Base-by-base conservation (phyloP, 352 stramenopile genomes). In the Aphanomyces invadans region DNA sequence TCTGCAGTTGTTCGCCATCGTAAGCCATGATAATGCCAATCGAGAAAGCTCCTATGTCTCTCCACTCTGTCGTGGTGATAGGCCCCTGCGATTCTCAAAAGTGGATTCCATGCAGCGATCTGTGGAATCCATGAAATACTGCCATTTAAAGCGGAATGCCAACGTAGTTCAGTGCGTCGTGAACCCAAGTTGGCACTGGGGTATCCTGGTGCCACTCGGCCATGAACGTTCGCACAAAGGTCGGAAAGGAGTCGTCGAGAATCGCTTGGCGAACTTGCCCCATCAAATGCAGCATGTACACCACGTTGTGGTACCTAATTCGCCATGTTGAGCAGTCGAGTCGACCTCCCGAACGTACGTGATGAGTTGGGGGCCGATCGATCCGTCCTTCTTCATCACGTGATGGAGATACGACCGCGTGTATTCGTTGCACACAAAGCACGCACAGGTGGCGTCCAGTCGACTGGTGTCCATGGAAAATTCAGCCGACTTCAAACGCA, bases 271-370 rank as follows among this genome's bases (percentile, higher is more conserved):
- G 74, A 62, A 93, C 74, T 45, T 70, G 56, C 23, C 77, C 75
- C 81, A 92, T 90, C 48, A 95, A 80, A 55, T 79, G 71, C 12
- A 93, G 73, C 78, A 95, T 89, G 74, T 92, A 92, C 52, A 82
- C 80, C 23, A 95, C 75, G 62, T 95, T 95, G 74, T 95, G 86
- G 36, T 68, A 68, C 33, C 55, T 64, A 51, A 42, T 42, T 42
- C 36, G 7, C 36, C 36, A 42, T n/a, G n/a, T n/a, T n/a, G n/a
- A n/a, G n/a, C n/a, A n/a, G n/a, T n/a, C n/a, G n/a, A n/a, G n/a
- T n/a, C n/a, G n/a, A n/a, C n/a, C n/a, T n/a, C n/a, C n/a, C n/a
- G n/a, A n/a, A n/a, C n/a, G 65, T 80, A 79, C 70, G 86, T 92
- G 46, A 94, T 71, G 36, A 92, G 71, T 57, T 87, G 76, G 21